Evolutionary conservation across 208 protist species (phyloP), one percentile per base, ranked within the genome.

Genomic region (Porcisia hertigi): DNA sequence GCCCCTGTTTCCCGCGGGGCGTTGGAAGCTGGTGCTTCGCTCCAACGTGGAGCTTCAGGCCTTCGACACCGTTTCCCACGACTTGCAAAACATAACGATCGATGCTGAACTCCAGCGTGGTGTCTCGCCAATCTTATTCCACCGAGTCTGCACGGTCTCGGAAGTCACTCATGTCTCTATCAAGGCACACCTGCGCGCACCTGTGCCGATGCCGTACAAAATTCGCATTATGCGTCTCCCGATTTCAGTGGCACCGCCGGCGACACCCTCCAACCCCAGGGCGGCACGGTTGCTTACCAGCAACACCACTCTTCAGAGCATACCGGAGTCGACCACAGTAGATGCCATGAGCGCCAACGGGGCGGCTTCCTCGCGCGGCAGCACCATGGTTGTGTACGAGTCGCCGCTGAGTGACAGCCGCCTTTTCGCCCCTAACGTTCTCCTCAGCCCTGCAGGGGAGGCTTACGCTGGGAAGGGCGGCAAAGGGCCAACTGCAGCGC

Each of bases 141-240:
- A 86, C 72, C 86, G 93, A 71, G 76, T 71, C 7, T 92, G 86
- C 75, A 82, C 62, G 20, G 66, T 96, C 16, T 54, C 76, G 0
- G 92, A 94, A 71, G 59, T 71, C 41, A 92, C 90, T 3, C 84
- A 88, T 79, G 54, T 96, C 39, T 89, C 90, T 0, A 41, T 94
- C 30, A 54, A 86, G 12, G 76, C 84, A 30, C 71, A 88, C 73
- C 57, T 94, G 41, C 63, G 82, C 43, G 70, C 80, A 2, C 71
- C 72, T 7, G 39, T 88, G 14, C 79, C 79, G 11, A 88, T 93
- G 52, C 82, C 89, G 58, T 92, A 92, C 73, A 81, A 71, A 18
- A 57, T 96, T 8, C 75, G 77, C 49, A 81, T 92, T 53, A 80
- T 63, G 34, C 77, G 81, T 16, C n/a, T 49, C 6, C 45, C 53